phyloP scores from a whole-genome alignment of 2,329 filamentous ascomycete genomes.

The Hypomyces rosellus region DNA sequence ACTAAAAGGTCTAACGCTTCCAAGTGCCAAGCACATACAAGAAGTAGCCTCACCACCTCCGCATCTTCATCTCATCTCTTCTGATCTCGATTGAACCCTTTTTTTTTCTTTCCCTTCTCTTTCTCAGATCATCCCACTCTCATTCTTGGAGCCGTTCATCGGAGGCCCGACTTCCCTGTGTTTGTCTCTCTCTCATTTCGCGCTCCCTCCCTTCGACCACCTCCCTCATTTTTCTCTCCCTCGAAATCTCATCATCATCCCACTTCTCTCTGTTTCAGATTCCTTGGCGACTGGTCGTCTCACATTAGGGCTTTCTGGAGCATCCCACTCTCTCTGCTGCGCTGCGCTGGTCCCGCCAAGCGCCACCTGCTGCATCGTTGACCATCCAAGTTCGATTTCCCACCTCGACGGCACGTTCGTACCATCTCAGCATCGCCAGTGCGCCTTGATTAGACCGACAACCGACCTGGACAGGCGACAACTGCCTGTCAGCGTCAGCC shows the following conservation, averaged over 20 bases:
- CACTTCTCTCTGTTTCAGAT: slow-evolving; percentile 2
- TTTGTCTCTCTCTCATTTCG: background rate
- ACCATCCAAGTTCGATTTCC: slow-evolving; percentile 3
- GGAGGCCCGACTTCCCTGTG: no score
- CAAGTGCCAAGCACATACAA: background rate
- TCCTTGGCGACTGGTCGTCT: slow-evolving; percentile 11
- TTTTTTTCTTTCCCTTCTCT: background rate
- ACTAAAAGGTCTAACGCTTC: no score
- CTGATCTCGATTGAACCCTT: background rate
- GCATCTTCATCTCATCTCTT: background rate
- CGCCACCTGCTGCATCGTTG: slow-evolving; percentile 1
- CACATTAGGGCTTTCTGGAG: slow-evolving; percentile 12
- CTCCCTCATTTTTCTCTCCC: background rate
- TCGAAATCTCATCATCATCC: background rate
- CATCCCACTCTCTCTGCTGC: slow-evolving; percentile 9
- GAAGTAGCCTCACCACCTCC: slow-evolving; percentile 8
- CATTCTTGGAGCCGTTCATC: background rate
- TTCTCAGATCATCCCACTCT: background rate
- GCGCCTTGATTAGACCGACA: background rate
- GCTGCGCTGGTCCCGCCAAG: slow-evolving; percentile 4
- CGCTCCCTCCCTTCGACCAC: background rate
- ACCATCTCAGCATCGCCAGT: background rate
- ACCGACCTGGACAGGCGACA: slow-evolving; percentile 6
- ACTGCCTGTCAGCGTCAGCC: slow-evolving; percentile 5
- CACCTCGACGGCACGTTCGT: background rate